Percentiles rank a stretch among this genome's conserved stretches.
Conservation (phyloP, 495 filamentous ascomycete genomes). For the Entonaema liquescens region DNA sequence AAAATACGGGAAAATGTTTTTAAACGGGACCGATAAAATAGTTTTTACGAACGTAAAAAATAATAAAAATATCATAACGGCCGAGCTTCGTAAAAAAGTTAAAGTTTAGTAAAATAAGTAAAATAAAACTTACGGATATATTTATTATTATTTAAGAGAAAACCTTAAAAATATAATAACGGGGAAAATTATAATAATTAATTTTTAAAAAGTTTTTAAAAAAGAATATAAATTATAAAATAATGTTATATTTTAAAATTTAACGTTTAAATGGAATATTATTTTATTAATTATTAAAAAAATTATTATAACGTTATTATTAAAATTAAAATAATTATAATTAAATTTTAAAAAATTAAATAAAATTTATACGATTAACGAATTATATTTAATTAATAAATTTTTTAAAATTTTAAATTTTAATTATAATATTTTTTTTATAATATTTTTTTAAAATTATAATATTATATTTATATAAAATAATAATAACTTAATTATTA, state of each 20-base stretch:
- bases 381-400: constrained; percentile 19
- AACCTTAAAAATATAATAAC: not conserved
- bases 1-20: too few species aligned
- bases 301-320: not conserved
- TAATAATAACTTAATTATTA: not conserved
- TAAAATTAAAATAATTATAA: constrained; percentile 4
- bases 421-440: constrained; percentile 12
- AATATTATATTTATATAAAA: too few species aligned
- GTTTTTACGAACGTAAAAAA: too few species aligned
- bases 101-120: not conserved
- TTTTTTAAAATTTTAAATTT: not conserved
- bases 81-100: not conserved
- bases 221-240: constrained; percentile 6
- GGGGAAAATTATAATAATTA: not conserved
- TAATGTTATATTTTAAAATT: constrained; percentile 13
- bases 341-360: constrained; percentile 10
- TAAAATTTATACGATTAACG: constrained; percentile 8
- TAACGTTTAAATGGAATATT: constrained; percentile 6
- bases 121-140: too few species aligned
- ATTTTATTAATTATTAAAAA: not conserved
- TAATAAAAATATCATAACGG: not conserved
- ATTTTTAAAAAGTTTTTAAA: not conserved
- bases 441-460: constrained; percentile 6
- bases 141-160: too few species aligned
- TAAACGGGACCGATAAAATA: too few species aligned